Conservation (phyloP, 129 eudicot species). For the Daucus carota region DH1_v3.0 NC_030385.2:42693501-42694000, state of each 20-base stretch:
- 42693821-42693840: conserved; percentile 17
- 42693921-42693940: too few species aligned
- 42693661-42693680: conserved; percentile 26
- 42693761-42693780: background rate
- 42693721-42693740: conserved; percentile 51
- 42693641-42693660: conserved; percentile 38
- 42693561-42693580: conserved; percentile 34
- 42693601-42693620: conserved; percentile 34
- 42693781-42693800: background rate
- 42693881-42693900: conserved; percentile 39
- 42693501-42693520: conserved; percentile 3
- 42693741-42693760: background rate
- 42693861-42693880: conserved; percentile 33
- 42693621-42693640: conserved; percentile 41
- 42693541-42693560: conserved; percentile 28
- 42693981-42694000: background rate
- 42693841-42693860: conserved; percentile 43
- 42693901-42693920: conserved; percentile 29
- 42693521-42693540: conserved; percentile 22
- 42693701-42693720: conserved; percentile 45
- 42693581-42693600: conserved; percentile 28
- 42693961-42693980: too few species aligned
- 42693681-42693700: conserved; percentile 53
- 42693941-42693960: too few species aligned
- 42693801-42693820: conserved; percentile 2